These are phyloP conservation scores for Cytospora piceicola DNA, from an alignment of 2,329 filamentous ascomycete species.

Conservation along the genomic window DNA sequence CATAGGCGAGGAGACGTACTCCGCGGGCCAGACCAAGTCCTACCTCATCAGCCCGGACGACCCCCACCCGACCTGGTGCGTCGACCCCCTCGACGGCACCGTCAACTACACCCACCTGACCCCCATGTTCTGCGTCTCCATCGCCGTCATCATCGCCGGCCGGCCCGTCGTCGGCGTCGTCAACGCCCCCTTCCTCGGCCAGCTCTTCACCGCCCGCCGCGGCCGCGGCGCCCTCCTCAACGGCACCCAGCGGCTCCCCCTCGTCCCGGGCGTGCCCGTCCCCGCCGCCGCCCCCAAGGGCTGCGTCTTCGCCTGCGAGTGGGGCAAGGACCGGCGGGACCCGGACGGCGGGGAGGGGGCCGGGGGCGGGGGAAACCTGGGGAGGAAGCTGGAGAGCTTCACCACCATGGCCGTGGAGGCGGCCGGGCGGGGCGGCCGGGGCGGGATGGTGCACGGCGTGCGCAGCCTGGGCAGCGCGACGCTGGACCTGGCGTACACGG, in stretches of 20 bases:
- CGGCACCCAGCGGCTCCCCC: conserved; percentile 64
- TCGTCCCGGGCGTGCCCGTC: conserved; percentile 67
- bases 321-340: conserved; percentile 78
- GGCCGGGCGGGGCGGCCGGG: conserved; percentile 64
- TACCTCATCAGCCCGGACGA: conserved; percentile 64
- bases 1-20: conserved; percentile 77
- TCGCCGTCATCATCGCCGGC: conserved; percentile 66
- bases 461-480: conserved; percentile 74
- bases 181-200: conserved; percentile 70
- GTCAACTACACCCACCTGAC: conserved; percentile 83
- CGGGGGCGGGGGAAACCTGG: conserved; percentile 66
- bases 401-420: conserved; percentile 73
- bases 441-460: conserved; percentile 80
- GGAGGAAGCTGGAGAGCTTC: conserved; percentile 74
- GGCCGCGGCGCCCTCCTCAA: conserved; percentile 73
- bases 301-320: conserved; percentile 76
- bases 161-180: conserved; percentile 71
- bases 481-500: conserved; percentile 73
- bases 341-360: conserved; percentile 47
- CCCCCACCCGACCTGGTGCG: conserved; percentile 68
- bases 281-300: conserved; percentile 66
- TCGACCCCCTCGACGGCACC: conserved; percentile 79
- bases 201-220: conserved; percentile 69
- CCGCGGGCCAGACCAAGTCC: conserved; percentile 65
- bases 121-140: conserved; percentile 81